Percentiles rank a stretch among this genome's conserved stretches.
phyloP scores from a whole-genome alignment of 2,329 filamentous ascomycete species.

The Simplicillium sp. region DNA sequence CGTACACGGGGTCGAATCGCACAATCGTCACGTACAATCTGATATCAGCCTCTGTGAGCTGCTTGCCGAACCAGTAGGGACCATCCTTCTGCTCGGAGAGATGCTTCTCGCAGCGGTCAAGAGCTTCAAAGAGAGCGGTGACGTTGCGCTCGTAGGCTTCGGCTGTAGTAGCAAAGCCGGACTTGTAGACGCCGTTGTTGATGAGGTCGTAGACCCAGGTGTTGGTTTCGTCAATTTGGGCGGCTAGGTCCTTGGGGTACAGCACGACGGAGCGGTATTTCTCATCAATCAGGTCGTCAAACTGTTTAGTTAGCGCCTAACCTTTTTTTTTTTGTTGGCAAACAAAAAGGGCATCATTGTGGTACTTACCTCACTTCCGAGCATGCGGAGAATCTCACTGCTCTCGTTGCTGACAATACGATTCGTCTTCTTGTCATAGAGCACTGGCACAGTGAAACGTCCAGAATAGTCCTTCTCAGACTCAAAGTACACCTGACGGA shows the following conservation, averaged over 20 bases:
- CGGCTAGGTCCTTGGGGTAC: conserved; percentile 55
- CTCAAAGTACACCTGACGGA: conserved; percentile 73
- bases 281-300: conserved; percentile 59
- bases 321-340: no score
- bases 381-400: conserved; percentile 86
- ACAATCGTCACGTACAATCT: conserved; percentile 65
- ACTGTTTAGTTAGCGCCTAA: conserved; percentile 34
- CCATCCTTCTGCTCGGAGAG: conserved; percentile 38
- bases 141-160: conserved; percentile 74
- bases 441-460: conserved; percentile 78
- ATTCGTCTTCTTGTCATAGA: conserved; percentile 69
- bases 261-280: conserved; percentile 53
- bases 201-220: conserved; percentile 70
- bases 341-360: no score
- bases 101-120: conserved; percentile 69
- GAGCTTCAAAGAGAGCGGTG: conserved; percentile 58
- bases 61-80: conserved; percentile 66
- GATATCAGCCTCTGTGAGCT: conserved; percentile 75
- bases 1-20: conserved; percentile 70
- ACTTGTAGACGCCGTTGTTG: conserved; percentile 66
- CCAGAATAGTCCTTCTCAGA: conserved; percentile 63
- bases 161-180: conserved; percentile 78
- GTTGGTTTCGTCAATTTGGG: conserved; percentile 66
- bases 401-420: conserved; percentile 88
- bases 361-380: conserved; percentile 62